These are phyloP conservation scores for Amanita fuliginea DNA, from an alignment of 768 basidiomycete genomes.

Conservation along the genomic window DNA sequence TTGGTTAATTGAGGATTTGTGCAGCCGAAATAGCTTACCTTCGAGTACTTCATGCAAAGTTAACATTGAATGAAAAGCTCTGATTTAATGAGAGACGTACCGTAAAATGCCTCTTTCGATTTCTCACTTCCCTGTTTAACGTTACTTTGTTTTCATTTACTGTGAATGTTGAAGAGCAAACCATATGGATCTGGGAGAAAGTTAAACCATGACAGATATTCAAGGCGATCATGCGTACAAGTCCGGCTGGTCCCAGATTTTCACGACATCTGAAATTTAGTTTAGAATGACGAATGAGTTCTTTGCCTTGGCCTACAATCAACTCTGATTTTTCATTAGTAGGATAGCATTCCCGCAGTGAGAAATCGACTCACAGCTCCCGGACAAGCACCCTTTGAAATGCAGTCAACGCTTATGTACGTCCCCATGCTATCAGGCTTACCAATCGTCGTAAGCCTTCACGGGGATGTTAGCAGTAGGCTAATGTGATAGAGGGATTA, in stretches of 20 bases:
- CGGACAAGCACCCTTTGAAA: conserved; percentile 51
- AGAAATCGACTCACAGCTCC: conserved; percentile 47
- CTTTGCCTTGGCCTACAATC: conserved; percentile 44
- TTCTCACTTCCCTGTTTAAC: conserved; percentile 73
- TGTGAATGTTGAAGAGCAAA: conserved; percentile 25
- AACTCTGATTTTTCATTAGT: conserved; percentile 32
- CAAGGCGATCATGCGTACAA: conserved; percentile 37
- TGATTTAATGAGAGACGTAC: conserved; percentile 27
- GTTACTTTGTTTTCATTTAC: background rate
- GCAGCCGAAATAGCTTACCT: conserved; percentile 30
- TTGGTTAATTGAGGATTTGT: background rate
- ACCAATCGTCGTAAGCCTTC: conserved; percentile 34
- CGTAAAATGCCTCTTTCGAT: conserved; percentile 76
- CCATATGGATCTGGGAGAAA: conserved; percentile 61
- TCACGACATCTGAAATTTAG: conserved; percentile 50
- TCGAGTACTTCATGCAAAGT: conserved; percentile 49
- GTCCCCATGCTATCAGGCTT: conserved; percentile 1
- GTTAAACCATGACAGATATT: conserved; percentile 1
- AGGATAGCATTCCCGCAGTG: background rate
- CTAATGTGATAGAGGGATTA: conserved; percentile 4
- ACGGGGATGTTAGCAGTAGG: background rate
- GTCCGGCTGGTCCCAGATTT: conserved; percentile 64
- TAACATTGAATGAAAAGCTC: background rate
- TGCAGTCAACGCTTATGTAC: background rate
- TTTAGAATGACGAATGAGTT: background rate